These are phyloP conservation scores for Penicillium hesseltinei DNA, from an alignment of 2,329 filamentous ascomycete genomes.

Conservation along the genomic window DNA sequence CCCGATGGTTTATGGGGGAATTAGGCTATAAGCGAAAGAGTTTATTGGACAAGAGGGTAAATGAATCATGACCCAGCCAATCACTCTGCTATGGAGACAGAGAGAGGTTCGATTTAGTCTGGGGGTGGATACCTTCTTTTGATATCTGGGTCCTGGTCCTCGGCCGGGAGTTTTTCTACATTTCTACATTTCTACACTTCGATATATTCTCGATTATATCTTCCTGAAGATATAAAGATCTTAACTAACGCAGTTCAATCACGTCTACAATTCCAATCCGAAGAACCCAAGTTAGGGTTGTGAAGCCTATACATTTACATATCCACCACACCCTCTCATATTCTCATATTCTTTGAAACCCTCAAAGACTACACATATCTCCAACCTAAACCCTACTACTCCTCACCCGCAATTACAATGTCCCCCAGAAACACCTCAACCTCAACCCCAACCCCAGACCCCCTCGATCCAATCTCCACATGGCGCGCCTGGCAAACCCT, in stretches of 20 bases:
- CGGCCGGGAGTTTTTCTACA: background rate
- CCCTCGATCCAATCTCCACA: slow-evolving; percentile 17
- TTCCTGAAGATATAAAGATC: background rate
- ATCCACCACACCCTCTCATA: background rate
- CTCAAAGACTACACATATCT: background rate
- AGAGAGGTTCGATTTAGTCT: background rate
- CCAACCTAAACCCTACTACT: background rate
- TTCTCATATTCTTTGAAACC: background rate
- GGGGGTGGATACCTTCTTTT: background rate
- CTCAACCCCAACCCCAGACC: background rate
- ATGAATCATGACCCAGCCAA: background rate
- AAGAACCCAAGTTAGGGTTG: background rate
- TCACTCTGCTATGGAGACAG: background rate
- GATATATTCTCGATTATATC: background rate
- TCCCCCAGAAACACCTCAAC: background rate
- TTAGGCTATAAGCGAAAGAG: too few relatives aligned
- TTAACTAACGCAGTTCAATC: too few relatives aligned
- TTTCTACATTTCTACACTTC: background rate
- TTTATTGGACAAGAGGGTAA: background rate
- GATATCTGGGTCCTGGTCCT: background rate
- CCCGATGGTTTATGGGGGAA: too few relatives aligned
- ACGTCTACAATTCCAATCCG: background rate
- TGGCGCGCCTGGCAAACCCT: slow-evolving; percentile 23
- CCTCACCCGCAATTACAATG: background rate
- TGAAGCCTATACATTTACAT: background rate